Evolutionary conservation across 768 basidiomycete genomes (phyloP).

Genomic region (Russula sp.): DNA sequence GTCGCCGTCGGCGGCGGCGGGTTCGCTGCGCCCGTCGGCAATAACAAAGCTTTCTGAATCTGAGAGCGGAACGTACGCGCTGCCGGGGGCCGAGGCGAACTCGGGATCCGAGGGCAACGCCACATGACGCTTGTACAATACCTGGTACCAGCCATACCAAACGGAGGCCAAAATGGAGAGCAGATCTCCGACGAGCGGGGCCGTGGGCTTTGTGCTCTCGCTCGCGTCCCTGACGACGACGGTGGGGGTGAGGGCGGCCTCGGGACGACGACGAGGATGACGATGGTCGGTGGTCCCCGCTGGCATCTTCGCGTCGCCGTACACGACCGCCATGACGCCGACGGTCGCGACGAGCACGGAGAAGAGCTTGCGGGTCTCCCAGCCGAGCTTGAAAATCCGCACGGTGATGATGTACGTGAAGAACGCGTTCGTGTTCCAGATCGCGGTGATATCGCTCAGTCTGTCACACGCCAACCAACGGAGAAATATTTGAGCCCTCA

Average conservation of each 20-base stretch:
- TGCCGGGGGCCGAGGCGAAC: conserved; percentile 35
- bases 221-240: neutral
- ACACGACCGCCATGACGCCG: conserved; percentile 77
- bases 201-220: conserved; percentile 30
- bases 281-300: conserved; percentile 22
- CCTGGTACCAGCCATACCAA: conserved; percentile 73
- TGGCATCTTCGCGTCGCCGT: conserved; percentile 48
- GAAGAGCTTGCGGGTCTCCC: conserved; percentile 57
- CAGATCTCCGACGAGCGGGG: conserved; percentile 66
- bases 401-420: conserved; percentile 88
- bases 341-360: conserved; percentile 76
- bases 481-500: too few relatives aligned
- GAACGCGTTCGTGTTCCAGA: conserved; percentile 89
- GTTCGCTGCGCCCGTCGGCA: conserved; percentile 24
- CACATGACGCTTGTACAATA: conserved; percentile 75
- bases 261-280: too few relatives aligned
- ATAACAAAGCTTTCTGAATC: conserved; percentile 32
- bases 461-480: conserved; percentile 33
- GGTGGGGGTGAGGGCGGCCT: too few relatives aligned
- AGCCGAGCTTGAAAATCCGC: conserved; percentile 53
- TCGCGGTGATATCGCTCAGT: conserved; percentile 69
- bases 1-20: neutral
- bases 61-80: conserved; percentile 42
- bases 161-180: conserved; percentile 69
- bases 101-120: conserved; percentile 65